A percentile compares a stretch with the other conserved stretches of the same genome.
phyloP scores from a whole-genome alignment of 2,329 filamentous ascomycete species.

The Teratosphaeria gauchensis region DNA sequence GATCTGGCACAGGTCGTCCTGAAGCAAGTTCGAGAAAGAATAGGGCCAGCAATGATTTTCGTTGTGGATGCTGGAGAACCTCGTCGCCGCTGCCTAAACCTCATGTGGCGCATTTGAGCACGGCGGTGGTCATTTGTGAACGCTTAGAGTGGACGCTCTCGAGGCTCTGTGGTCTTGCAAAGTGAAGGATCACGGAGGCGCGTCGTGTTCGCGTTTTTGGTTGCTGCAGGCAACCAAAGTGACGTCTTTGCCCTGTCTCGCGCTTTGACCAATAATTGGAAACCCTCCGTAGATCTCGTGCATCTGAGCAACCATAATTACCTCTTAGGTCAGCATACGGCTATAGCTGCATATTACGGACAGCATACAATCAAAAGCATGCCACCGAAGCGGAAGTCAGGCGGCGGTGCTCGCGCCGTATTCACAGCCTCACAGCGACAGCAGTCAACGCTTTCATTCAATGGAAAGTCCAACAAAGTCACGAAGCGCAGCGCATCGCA shows the following conservation, averaged over 20 bases:
- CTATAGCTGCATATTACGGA: neutral
- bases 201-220: neutral
- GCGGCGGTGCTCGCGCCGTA: slow-evolving; percentile 32
- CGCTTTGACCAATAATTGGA: neutral
- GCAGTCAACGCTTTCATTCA: slow-evolving; percentile 52
- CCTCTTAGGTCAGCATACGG: neutral
- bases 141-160: too few species aligned
- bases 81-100: too few species aligned
- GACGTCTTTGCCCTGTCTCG: neutral
- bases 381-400: slow-evolving; percentile 7
- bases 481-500: slow-evolving; percentile 44
- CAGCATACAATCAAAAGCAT: neutral
- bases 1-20: too few species aligned
- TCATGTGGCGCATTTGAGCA: too few species aligned
- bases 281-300: neutral
- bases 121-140: too few species aligned
- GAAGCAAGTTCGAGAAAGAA: too few species aligned
- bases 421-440: slow-evolving; percentile 43
- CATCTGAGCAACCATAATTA: neutral
- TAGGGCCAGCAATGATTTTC: too few species aligned
- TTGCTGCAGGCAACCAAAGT: neutral
- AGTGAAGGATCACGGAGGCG: neutral
- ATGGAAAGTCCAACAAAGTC: slow-evolving; percentile 40
- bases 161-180: too few species aligned
- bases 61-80: too few species aligned